A percentile compares a stretch with the other conserved stretches of the same genome.
phyloP scores from a whole-genome alignment of 2,329 filamentous ascomycete species.

The Talaromyces albobiverticillius region DNA sequence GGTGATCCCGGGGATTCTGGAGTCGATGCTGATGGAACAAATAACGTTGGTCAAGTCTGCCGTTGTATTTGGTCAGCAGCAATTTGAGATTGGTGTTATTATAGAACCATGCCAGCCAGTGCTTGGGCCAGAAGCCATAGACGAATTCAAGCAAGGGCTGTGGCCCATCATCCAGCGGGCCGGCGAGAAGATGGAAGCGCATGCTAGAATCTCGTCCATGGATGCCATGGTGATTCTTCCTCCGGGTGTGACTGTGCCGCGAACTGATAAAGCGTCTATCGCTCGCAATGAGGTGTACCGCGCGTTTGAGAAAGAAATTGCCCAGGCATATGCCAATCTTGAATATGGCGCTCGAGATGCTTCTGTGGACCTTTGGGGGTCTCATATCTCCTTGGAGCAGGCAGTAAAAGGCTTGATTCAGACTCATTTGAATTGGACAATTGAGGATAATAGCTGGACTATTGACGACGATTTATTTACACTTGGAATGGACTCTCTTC shows the following conservation, averaged over 20 bases:
- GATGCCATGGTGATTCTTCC: background rate
- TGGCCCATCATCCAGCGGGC: slow-evolving; percentile 6
- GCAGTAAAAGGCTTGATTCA: background rate
- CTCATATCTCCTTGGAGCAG: background rate
- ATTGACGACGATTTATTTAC: slow-evolving; percentile 1
- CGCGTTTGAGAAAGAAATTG: slow-evolving; percentile 4
- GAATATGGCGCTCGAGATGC: background rate
- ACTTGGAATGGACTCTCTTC: slow-evolving; percentile 5
- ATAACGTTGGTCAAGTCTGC: slow-evolving; percentile 3
- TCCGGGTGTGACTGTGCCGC: background rate
- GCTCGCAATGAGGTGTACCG: slow-evolving; percentile 8
- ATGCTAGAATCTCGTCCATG: slow-evolving; percentile 4
- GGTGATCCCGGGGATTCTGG: background rate
- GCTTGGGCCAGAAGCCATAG: background rate
- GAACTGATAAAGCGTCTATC: slow-evolving; percentile 4
- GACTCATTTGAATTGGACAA: background rate
- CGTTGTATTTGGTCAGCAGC: slow-evolving; percentile 3
- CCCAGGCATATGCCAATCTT: background rate
- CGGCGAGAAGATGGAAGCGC: slow-evolving; percentile 2
- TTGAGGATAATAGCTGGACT: background rate
- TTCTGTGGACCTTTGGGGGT: background rate
- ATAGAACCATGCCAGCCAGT: background rate
- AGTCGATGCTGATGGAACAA: background rate
- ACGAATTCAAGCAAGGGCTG: background rate
- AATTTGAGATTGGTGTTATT: slow-evolving; percentile 5